A percentile compares a stretch with the other conserved stretches of the same genome.
Evolutionary conservation across 2,329 filamentous ascomycete species (phyloP).

Genomic region (Cladosporium sphaerospermum): DNA sequence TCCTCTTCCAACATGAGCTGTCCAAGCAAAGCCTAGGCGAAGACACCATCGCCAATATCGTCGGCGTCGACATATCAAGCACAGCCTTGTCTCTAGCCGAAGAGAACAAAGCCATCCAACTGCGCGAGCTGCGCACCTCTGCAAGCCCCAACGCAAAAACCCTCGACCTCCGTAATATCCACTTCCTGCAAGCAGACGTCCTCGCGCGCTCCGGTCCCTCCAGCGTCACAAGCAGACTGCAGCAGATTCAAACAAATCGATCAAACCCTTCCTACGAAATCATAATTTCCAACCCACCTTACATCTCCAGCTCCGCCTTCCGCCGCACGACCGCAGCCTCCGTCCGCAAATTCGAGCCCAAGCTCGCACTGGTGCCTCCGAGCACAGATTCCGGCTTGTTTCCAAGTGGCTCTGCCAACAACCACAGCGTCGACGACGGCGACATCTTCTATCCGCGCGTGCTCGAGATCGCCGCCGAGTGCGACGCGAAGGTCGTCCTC

Average conservation of each 20-base stretch:
- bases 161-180: constrained; percentile 14
- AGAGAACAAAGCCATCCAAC: constrained; percentile 54
- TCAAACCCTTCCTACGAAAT: constrained; percentile 45
- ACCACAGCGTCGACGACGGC: constrained; percentile 24
- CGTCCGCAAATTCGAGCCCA: constrained; percentile 77
- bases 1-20: constrained; percentile 64
- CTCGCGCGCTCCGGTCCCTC: background rate
- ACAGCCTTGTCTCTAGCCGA: constrained; percentile 59
- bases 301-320: constrained; percentile 66
- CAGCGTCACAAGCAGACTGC: background rate
- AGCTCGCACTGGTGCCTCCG: constrained; percentile 66
- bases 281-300: constrained; percentile 84
- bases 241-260: background rate
- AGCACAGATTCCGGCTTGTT: background rate
- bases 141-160: background rate
- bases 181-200: constrained; percentile 33
- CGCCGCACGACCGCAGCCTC: constrained; percentile 59
- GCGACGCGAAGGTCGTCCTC: constrained; percentile 52
- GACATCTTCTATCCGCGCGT: constrained; percentile 65
- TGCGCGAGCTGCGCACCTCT: constrained; percentile 13
- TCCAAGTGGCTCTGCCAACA: constrained; percentile 17
- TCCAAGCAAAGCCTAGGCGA: constrained; percentile 33
- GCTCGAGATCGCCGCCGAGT: constrained; percentile 46
- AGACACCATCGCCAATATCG: constrained; percentile 34
- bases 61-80: constrained; percentile 68